Percentiles rank a stretch among this genome's conserved stretches.
Evolutionary conservation across 495 filamentous ascomycete species (phyloP).

Genomic region (Aspergillus cavernicola): DNA sequence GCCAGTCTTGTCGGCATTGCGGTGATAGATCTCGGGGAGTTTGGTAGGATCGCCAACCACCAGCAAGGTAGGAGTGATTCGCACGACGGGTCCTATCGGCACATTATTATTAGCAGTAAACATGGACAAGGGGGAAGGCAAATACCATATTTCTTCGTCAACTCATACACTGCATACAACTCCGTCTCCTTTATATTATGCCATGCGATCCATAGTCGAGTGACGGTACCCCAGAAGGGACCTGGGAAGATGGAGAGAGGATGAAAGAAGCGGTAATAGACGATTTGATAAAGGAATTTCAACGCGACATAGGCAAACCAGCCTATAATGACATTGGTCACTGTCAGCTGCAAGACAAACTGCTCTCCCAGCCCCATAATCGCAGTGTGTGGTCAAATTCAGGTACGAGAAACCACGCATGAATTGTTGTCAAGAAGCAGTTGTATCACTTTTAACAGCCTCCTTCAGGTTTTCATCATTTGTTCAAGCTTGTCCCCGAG

Average conservation of each 20-base stretch:
- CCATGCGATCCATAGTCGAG: constrained; percentile 48
- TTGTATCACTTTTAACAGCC: not conserved
- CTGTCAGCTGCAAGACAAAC: constrained; percentile 30
- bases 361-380: constrained; percentile 31
- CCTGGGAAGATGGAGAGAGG: constrained; percentile 49
- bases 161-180: constrained; percentile 30
- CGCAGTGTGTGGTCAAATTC: not conserved
- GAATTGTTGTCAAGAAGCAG: not conserved
- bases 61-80: constrained; percentile 43
- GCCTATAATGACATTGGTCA: constrained; percentile 24
- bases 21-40: constrained; percentile 52
- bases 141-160: constrained; percentile 50
- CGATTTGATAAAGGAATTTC: constrained; percentile 29
- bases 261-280: constrained; percentile 52
- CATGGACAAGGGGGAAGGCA: not conserved
- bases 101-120: not conserved
- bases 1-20: constrained; percentile 51
- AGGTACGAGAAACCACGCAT: not conserved
- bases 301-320: constrained; percentile 27
- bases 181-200: constrained; percentile 45
- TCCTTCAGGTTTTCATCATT: too few relatives aligned
- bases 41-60: constrained; percentile 42
- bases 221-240: constrained; percentile 51
- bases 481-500: too few relatives aligned
- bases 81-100: constrained; percentile 40